phyloP scores from a whole-genome alignment of 306 rosid genomes.

The Fragaria ananassa region DNA sequence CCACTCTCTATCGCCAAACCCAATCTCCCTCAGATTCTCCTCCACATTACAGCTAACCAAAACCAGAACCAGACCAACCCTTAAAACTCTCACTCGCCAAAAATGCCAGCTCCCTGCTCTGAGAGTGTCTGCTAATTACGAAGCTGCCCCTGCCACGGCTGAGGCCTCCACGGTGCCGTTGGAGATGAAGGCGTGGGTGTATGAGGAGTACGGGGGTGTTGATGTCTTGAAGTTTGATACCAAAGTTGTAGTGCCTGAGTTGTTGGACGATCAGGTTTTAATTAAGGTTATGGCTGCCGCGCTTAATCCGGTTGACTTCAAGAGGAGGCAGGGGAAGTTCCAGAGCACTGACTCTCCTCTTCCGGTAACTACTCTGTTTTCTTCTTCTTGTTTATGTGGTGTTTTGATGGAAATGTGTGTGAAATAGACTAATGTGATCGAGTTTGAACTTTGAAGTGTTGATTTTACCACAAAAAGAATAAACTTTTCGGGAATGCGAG shows the following conservation, averaged over 20 bases:
- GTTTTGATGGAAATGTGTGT: not conserved
- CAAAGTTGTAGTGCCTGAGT: constrained; percentile 61
- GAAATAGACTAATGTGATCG: not conserved
- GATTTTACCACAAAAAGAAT: not conserved
- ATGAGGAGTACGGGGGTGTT: constrained; percentile 73
- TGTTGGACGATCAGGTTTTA: constrained; percentile 77
- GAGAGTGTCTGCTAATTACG: constrained; percentile 51
- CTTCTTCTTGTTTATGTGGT: not conserved
- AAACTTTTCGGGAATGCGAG: not conserved
- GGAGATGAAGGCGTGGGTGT: constrained; percentile 92
- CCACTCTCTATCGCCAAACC: constrained; percentile 13
- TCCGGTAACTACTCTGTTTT: constrained; percentile 47
- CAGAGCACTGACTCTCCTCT: constrained; percentile 87
- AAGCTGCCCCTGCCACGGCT: constrained; percentile 56
- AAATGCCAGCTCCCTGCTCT: constrained; percentile 11
- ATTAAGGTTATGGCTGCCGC: constrained; percentile 76
- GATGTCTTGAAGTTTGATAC: constrained; percentile 69
- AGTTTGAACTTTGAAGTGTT: not conserved
- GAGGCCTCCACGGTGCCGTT: constrained; percentile 52
- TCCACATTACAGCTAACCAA: constrained; percentile 27
- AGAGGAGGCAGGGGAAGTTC: constrained; percentile 86
- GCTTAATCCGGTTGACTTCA: constrained; percentile 87
- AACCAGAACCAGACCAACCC: constrained; percentile 5
- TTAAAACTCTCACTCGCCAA: not conserved
- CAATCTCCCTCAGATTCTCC: constrained; percentile 24